A percentile compares a stretch with the other conserved stretches of the same genome.
Evolutionary conservation across 495 filamentous ascomycete genomes (phyloP).

Genomic region (Annulohypoxylon nitens): DNA sequence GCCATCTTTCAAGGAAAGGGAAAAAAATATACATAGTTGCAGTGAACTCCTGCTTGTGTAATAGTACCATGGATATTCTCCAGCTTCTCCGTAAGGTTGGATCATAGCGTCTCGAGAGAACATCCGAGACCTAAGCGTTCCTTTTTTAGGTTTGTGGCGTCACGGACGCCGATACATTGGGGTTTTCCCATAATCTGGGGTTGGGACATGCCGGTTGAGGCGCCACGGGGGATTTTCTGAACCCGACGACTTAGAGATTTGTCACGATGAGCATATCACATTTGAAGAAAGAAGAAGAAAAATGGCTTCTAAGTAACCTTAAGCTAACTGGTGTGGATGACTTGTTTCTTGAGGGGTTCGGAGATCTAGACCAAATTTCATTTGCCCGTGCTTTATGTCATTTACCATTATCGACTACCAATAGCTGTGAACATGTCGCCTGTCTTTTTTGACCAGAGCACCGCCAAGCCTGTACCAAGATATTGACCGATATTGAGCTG

Average conservation of each 20-base stretch:
- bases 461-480: constrained; percentile 47
- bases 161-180: constrained; percentile 4
- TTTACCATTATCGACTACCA: constrained; percentile 47
- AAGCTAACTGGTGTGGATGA: constrained; percentile 13
- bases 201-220: constrained; percentile 28
- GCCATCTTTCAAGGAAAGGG: background rate
- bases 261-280: constrained; percentile 33
- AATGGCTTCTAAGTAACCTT: background rate
- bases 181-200: constrained; percentile 30
- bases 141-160: constrained; percentile 25
- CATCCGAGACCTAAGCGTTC: background rate
- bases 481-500: constrained; percentile 46
- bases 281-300: constrained; percentile 1
- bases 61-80: constrained; percentile 17
- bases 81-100: constrained; percentile 12
- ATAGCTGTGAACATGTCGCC: constrained; percentile 43
- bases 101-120: constrained; percentile 7
- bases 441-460: constrained; percentile 43
- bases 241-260: constrained; percentile 34
- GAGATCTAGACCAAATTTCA: constrained; percentile 38
- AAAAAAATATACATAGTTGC: constrained; percentile 12
- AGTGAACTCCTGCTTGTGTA: constrained; percentile 27
- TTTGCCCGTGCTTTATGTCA: constrained; percentile 43
- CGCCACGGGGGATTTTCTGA: constrained; percentile 36
- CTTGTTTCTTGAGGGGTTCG: constrained; percentile 22